These are phyloP conservation scores for Amanita phalloides DNA, from an alignment of 768 basidiomycete genomes.

Conservation along the genomic window DNA sequence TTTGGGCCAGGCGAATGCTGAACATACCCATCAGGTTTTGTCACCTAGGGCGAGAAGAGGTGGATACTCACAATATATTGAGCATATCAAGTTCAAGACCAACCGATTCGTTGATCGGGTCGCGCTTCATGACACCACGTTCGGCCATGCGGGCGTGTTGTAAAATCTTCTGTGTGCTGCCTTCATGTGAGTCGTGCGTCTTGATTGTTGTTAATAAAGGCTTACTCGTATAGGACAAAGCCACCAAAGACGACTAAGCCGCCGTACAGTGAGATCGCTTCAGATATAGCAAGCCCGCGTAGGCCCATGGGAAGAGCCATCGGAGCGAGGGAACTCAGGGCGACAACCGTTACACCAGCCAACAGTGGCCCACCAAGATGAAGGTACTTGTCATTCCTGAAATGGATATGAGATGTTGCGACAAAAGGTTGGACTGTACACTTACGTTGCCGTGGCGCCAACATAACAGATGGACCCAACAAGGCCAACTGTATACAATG, in stretches of 20 bases:
- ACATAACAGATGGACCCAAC: constrained; percentile 83
- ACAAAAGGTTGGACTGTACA: not conserved
- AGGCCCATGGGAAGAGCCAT: constrained; percentile 82
- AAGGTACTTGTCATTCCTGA: constrained; percentile 69
- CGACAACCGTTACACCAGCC: constrained; percentile 83
- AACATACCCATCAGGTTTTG: not conserved
- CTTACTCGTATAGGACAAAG: constrained; percentile 81
- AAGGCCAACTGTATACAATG: constrained; percentile 77
- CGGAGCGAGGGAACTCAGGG: constrained; percentile 77
- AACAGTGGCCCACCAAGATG: constrained; percentile 83
- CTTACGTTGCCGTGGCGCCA: constrained; percentile 76
- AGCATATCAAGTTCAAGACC: constrained; percentile 79
- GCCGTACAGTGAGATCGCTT: constrained; percentile 76
- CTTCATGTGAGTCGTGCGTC: not conserved
- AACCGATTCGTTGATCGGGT: constrained; percentile 73
- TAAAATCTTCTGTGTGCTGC: constrained; percentile 78
- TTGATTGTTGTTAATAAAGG: not conserved
- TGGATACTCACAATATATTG: constrained; percentile 65
- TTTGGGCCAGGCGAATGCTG: constrained; percentile 75
- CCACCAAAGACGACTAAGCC: constrained; percentile 83
- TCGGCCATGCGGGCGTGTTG: constrained; percentile 68
- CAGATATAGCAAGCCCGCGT: constrained; percentile 64
- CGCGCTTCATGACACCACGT: constrained; percentile 50
- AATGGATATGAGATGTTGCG: not conserved
- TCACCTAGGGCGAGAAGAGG: not conserved